Percentiles rank a stretch among this genome's conserved stretches.
Evolutionary conservation across 2,329 filamentous ascomycete species (phyloP).

Genomic region (Fusarium drepaniforme): DNA sequence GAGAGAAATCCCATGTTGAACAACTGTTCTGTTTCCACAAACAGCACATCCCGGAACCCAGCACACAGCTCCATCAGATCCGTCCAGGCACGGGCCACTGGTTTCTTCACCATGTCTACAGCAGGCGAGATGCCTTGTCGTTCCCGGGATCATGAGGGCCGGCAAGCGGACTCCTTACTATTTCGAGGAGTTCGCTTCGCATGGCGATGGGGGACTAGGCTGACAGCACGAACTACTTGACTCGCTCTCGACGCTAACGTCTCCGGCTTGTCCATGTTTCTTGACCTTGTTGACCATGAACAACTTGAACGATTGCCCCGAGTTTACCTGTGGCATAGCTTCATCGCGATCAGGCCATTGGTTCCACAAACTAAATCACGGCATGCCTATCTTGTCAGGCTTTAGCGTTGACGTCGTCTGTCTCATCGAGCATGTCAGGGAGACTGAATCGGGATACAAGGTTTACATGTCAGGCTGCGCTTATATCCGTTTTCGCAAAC

Average conservation of each 20-base stretch:
- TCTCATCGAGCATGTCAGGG: neutral
- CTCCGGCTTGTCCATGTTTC: neutral
- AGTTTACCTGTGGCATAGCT: conserved; percentile 12
- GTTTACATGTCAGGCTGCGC: neutral
- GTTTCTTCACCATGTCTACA: conserved; percentile 15
- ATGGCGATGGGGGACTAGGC: neutral
- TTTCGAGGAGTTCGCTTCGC: conserved; percentile 8
- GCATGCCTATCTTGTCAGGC: conserved; percentile 6
- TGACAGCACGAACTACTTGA: conserved; percentile 17
- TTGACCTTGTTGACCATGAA: neutral
- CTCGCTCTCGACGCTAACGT: conserved; percentile 5
- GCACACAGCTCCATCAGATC: conserved; percentile 1
- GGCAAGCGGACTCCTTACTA: conserved; percentile 11
- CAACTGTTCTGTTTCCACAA: neutral
- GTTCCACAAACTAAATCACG: conserved; percentile 8
- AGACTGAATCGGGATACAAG: neutral
- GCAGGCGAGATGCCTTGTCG: conserved; percentile 9
- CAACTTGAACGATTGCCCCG: neutral
- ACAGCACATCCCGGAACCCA: neutral
- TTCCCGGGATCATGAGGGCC: conserved; percentile 4
- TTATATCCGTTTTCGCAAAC: neutral
- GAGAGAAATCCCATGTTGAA: neutral
- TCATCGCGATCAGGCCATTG: neutral
- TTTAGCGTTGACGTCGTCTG: neutral
- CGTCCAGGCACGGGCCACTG: conserved; percentile 29